A percentile compares a stretch with the other conserved stretches of the same genome.
Conservation (phyloP, 1,284 basidiomycete genomes). For the Singerocomus inundabilis region DNA sequence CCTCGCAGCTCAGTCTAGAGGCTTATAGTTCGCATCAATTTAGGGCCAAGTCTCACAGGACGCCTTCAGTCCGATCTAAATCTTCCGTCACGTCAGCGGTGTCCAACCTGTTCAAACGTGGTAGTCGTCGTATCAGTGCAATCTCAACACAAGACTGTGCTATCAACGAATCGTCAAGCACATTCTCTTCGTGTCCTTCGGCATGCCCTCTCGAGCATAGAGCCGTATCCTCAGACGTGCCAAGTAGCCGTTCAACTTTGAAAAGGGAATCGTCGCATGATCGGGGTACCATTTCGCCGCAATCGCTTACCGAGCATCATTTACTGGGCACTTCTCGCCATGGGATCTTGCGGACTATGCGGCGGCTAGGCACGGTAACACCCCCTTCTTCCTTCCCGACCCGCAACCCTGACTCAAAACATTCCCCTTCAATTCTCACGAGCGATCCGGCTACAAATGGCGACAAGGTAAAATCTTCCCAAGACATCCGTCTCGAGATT, state of each 20-base stretch:
- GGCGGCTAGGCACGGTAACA: constrained; percentile 24
- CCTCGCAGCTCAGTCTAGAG: constrained; percentile 28
- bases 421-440: constrained; percentile 35
- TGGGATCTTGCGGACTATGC: constrained; percentile 24
- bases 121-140: constrained; percentile 45
- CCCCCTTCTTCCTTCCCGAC: constrained; percentile 33
- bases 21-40: constrained; percentile 50
- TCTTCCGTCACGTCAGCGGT: constrained; percentile 59
- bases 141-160: constrained; percentile 34
- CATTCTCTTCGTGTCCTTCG: constrained; percentile 49
- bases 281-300: constrained; percentile 4
- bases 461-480: constrained; percentile 52
- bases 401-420: constrained; percentile 26
- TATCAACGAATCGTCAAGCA: constrained; percentile 42
- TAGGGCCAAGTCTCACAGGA: constrained; percentile 47
- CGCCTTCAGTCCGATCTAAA: constrained; percentile 61
- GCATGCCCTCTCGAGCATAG: constrained; percentile 43
- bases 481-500: constrained; percentile 65
- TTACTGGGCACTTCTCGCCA: constrained; percentile 25
- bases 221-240: constrained; percentile 21
- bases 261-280: constrained; percentile 13
- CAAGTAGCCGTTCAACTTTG: constrained; percentile 8
- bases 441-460: constrained; percentile 44
- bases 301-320: constrained; percentile 19
- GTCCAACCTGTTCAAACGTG: constrained; percentile 57